Conservation (phyloP, 306 rosid species). For the Vachellia pachyceras region DNA sequence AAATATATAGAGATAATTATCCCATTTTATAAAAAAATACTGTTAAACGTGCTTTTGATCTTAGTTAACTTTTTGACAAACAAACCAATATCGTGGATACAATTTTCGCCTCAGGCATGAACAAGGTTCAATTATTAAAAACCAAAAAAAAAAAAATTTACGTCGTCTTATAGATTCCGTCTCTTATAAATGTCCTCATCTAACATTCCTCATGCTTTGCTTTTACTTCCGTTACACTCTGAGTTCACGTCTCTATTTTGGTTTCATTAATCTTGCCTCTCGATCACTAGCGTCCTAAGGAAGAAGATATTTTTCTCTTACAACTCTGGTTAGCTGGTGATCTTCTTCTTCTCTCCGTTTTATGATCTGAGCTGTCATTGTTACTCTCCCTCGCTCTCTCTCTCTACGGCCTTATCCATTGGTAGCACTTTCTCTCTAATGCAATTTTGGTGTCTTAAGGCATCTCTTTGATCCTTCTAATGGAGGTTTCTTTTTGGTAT, state of each 20-base stretch:
- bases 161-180: constrained; percentile 6
- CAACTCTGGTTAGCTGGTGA: constrained; percentile 25
- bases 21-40: too few relatives aligned
- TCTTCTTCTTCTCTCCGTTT: constrained; percentile 13
- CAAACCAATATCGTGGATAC: constrained; percentile 63
- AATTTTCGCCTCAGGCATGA: constrained; percentile 61
- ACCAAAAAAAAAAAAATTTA: not conserved
- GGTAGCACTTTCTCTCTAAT: constrained; percentile 17
- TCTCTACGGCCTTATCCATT: constrained; percentile 24
- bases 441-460: not conserved
- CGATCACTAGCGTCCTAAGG: constrained; percentile 21
- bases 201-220: constrained; percentile 4
- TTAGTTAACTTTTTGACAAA: too few relatives aligned
- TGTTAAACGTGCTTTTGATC: too few relatives aligned
- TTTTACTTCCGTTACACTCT: not conserved
- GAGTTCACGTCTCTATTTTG: not conserved
- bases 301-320: constrained; percentile 39
- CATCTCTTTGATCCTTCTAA: not conserved
- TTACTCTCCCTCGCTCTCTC: constrained; percentile 2
- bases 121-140: not conserved
- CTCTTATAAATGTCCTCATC: constrained; percentile 51
- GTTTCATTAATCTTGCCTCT: constrained; percentile 27
- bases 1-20: too few relatives aligned
- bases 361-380: constrained; percentile 27
- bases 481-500: not conserved